phyloP scores from a whole-genome alignment of 1,284 basidiomycete genomes.

The Ganoderma sinense region DNA sequence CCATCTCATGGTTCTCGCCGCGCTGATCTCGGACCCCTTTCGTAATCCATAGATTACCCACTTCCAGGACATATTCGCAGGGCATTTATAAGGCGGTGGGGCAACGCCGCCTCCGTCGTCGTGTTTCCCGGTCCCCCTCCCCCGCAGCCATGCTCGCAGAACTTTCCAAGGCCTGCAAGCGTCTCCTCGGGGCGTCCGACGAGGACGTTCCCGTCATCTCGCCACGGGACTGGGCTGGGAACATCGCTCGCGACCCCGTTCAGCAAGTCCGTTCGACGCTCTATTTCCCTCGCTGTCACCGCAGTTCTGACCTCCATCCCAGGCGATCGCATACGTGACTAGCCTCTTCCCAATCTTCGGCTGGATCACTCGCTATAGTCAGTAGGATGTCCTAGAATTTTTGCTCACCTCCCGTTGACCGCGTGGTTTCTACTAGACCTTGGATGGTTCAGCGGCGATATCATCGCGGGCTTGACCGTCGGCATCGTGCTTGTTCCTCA shows the following conservation, averaged over 20 bases:
- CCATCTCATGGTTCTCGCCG: conserved; percentile 14
- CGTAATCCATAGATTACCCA: conserved; percentile 24
- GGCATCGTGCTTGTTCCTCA: conserved; percentile 92
- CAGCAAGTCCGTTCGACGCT: conserved; percentile 29
- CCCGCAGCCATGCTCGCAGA: conserved; percentile 46
- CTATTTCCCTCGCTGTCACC: conserved; percentile 2
- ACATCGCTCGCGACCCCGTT: conserved; percentile 49
- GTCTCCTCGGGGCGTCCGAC: conserved; percentile 65
- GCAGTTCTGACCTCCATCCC: conserved; percentile 7
- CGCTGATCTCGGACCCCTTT: conserved; percentile 26
- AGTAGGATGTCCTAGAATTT: conserved; percentile 28
- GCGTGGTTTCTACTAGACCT: conserved; percentile 50
- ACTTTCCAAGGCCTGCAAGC: conserved; percentile 59
- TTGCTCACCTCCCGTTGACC: conserved; percentile 1
- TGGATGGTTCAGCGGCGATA: conserved; percentile 78
- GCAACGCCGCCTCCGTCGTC: conserved; percentile 6
- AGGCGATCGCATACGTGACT: conserved; percentile 67
- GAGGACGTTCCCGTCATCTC: conserved; percentile 61
- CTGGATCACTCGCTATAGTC: conserved; percentile 87
- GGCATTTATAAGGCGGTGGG: conserved; percentile 16
- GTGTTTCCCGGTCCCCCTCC: conserved; percentile 15
- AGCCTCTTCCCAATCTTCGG: conserved; percentile 83
- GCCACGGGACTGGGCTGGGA: conserved; percentile 55
- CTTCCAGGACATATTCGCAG: neutral
- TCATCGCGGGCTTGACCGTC: conserved; percentile 89